Evolutionary conservation across 1,284 basidiomycete genomes (phyloP).

Genomic region (Trichosporon sp.): DNA sequence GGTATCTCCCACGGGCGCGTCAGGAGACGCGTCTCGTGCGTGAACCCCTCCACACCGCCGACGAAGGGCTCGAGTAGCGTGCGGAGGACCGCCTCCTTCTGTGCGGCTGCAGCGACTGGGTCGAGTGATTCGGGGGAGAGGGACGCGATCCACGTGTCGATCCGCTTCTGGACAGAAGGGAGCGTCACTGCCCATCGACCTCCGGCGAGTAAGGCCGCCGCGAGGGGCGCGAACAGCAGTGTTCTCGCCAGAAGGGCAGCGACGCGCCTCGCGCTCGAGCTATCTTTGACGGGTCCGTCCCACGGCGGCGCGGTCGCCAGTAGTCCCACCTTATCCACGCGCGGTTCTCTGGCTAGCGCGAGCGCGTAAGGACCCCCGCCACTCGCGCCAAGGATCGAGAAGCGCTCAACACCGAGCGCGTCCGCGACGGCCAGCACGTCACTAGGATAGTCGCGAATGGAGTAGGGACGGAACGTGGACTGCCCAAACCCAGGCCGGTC

Average conservation of each 20-base stretch:
- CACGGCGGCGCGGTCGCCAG: slow-evolving; percentile 29
- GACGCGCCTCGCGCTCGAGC: slow-evolving; percentile 5
- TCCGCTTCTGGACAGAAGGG: background rate
- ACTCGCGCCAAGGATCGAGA: slow-evolving; percentile 23
- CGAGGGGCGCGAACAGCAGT: background rate
- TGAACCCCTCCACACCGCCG: slow-evolving; percentile 13
- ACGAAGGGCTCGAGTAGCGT: slow-evolving; percentile 22
- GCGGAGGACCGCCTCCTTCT: background rate
- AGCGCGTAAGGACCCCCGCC: slow-evolving; percentile 31
- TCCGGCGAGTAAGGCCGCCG: background rate
- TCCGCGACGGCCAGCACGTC: slow-evolving; percentile 25
- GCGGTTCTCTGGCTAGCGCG: background rate
- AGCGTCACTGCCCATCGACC: background rate
- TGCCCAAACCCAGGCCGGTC: slow-evolving; percentile 32
- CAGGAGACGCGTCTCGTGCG: slow-evolving; percentile 27
- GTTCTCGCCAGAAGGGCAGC: background rate
- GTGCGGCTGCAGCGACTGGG: background rate
- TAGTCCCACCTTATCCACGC: slow-evolving; percentile 14
- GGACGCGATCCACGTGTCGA: slow-evolving; percentile 18
- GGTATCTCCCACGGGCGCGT: slow-evolving; percentile 24
- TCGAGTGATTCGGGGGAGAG: background rate
- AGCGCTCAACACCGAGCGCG: slow-evolving; percentile 8
- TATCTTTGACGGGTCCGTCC: slow-evolving; percentile 1
- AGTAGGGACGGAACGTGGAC: slow-evolving; percentile 4
- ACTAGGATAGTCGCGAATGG: slow-evolving; percentile 4